A percentile compares a stretch with the other conserved stretches of the same genome.
phyloP scores from a whole-genome alignment of 2,329 filamentous ascomycete genomes.

The Colletotrichum lindemuthianum region DNA sequence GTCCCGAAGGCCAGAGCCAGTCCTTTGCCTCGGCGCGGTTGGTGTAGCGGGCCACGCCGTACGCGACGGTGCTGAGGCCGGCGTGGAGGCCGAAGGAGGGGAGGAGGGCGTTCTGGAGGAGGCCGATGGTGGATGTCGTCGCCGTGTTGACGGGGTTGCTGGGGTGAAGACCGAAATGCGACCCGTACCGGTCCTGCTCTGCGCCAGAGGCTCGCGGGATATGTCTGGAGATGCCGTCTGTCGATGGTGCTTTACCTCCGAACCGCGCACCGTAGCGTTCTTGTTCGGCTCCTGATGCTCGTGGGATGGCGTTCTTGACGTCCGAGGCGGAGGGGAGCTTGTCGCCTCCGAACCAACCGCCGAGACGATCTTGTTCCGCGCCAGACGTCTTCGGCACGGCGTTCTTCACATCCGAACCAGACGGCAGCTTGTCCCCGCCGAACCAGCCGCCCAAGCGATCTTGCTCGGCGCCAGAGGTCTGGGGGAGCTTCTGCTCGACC shows the following conservation, averaged over 20 bases:
- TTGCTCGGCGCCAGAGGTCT: slow-evolving; percentile 35
- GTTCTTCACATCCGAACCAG: slow-evolving; percentile 34
- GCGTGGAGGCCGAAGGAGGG: slow-evolving; percentile 65
- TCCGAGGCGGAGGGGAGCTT: slow-evolving; percentile 38
- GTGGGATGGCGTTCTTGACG: slow-evolving; percentile 27
- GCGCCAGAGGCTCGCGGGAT: slow-evolving; percentile 31
- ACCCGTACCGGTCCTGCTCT: slow-evolving; percentile 38
- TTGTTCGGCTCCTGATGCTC: slow-evolving; percentile 30
- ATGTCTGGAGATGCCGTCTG: slow-evolving; percentile 10
- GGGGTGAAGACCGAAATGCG: slow-evolving; percentile 37
- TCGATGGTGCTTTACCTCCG: slow-evolving; percentile 24
- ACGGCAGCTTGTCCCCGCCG: slow-evolving; percentile 35
- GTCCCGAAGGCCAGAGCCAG: slow-evolving; percentile 65
- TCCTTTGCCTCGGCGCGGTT: slow-evolving; percentile 69
- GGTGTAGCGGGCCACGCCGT: slow-evolving; percentile 60
- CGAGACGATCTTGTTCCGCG: slow-evolving; percentile 38
- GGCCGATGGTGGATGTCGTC: slow-evolving; percentile 50
- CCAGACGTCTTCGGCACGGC: slow-evolving; percentile 28
- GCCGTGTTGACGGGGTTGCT: slow-evolving; percentile 33
- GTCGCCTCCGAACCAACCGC: slow-evolving; percentile 32
- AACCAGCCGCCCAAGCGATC: slow-evolving; percentile 38
- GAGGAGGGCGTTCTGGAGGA: slow-evolving; percentile 62
- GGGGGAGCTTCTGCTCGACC: slow-evolving; percentile 23
- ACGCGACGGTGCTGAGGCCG: slow-evolving; percentile 61
- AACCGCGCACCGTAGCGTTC: slow-evolving; percentile 31